Percentiles rank a stretch among this genome's conserved stretches.
These are phyloP conservation scores for Chytridium lagenaria DNA, from an alignment of 371 early-diverging fungal species.

Conservation along the genomic window DNA sequence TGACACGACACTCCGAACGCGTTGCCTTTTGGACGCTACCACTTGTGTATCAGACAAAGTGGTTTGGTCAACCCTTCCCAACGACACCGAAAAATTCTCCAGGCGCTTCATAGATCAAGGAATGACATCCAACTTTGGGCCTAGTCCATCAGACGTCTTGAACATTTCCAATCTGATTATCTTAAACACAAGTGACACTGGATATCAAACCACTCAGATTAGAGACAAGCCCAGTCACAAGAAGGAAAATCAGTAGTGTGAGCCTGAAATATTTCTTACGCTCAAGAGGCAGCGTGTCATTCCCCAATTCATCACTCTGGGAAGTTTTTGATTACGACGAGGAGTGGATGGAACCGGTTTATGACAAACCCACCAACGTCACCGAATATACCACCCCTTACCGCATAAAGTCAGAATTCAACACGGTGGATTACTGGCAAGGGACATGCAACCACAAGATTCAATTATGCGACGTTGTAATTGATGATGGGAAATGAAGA, in stretches of 20 bases:
- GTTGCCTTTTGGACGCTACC: background rate
- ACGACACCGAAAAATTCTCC: background rate
- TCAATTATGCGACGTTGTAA: background rate
- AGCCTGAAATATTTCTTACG: background rate
- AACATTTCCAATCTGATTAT: slow-evolving; percentile 4
- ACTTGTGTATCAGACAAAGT: background rate
- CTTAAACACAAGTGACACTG: background rate
- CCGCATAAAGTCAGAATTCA: slow-evolving; percentile 1
- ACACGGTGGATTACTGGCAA: slow-evolving; percentile 1
- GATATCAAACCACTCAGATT: background rate
- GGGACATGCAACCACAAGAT: background rate
- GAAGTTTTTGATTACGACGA: slow-evolving; percentile 10
- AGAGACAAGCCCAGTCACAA: background rate
- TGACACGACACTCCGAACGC: slow-evolving; percentile 3
- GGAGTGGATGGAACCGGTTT: background rate
- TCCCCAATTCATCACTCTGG: background rate
- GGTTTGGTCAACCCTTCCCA: background rate
- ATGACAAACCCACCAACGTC: background rate
- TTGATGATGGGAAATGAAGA: background rate
- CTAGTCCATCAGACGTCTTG: background rate
- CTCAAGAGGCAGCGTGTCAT: background rate
- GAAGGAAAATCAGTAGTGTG: background rate
- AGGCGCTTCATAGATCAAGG: background rate
- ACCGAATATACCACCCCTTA: background rate
- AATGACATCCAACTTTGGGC: background rate